Base-by-base conservation (phyloP, 768 basidiomycete genomes). In the Suillus weaverae region DNA sequence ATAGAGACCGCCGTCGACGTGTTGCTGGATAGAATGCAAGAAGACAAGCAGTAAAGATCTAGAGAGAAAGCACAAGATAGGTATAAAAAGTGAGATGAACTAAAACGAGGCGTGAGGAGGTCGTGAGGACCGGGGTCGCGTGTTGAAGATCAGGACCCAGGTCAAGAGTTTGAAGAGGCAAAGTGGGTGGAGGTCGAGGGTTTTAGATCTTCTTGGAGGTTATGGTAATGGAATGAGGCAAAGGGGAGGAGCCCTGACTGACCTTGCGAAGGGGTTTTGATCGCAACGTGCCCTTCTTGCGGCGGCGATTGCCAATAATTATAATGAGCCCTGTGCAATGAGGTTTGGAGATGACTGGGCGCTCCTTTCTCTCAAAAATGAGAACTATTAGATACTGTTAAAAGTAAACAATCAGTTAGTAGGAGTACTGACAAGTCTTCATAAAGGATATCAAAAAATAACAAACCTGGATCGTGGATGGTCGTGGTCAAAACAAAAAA, bases 211-310 rank as follows among this genome's bases (percentile, higher is more conserved):
- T 73, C 72, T 70, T 68, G 72, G 68, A 66, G 61, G 66, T 76
- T 71, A 73, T 71, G 66, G 73, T 70, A 73, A 75, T 76, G 83
- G 81, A 81, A 82, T 78, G 84, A 86, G 84, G 84, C 81, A 83
- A 80, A 83, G 81, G 84, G 81, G 72, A 85, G 85, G 85, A 41
- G 57, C 57, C 83, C 78, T 80, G 70, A 73, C 75, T 73, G 68
- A 59, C 73, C 53, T 69, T 74, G 77, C 73, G 71, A 82, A 83
- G 84, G 81, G 79, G 79, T 87, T 89, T 87, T 89, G 87, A 89
- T 89, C 81, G 81, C 87, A 89, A 89, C 88, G 89, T 91, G 89
- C 85, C 88, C 84, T 79, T 80, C 77, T 81, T 75, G 78, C 79
- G 79, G 79, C 83, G 79, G 78, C 78, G 80, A 80, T 80, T 82